Evolutionary conservation across 257 asterid species (phyloP).

Genomic region (Lithospermum erythrorhizon): DNA sequence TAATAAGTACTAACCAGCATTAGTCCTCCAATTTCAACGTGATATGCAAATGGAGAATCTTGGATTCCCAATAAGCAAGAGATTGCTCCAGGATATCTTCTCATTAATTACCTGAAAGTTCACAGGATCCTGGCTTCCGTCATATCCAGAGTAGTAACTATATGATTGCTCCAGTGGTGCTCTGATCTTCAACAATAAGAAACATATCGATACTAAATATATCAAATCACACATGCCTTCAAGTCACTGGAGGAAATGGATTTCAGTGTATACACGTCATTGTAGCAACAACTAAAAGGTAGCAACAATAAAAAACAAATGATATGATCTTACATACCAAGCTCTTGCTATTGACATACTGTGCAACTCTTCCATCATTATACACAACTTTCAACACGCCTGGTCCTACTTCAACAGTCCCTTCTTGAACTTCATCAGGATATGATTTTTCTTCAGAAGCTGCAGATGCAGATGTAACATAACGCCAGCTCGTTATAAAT

Average conservation of each 20-base stretch:
- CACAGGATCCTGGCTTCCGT: conserved; percentile 32
- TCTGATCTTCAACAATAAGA: conserved; percentile 41
- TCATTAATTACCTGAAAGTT: conserved; percentile 56
- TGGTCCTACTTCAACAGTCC: conserved; percentile 55
- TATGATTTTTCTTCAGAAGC: conserved; percentile 22
- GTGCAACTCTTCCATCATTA: conserved; percentile 57
- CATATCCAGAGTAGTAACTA: conserved; percentile 63
- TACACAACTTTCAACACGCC: conserved; percentile 73
- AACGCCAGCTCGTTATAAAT: conserved; percentile 5
- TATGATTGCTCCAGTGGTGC: conserved; percentile 72
- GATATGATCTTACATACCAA: conserved; percentile 26
- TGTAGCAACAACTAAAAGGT: no score
- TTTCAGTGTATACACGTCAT: not conserved
- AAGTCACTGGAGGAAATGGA: not conserved
- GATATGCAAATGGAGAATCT: not conserved
- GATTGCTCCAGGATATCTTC: no score
- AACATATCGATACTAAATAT: conserved; percentile 5
- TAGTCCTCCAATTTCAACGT: not conserved
- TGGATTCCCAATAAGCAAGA: not conserved
- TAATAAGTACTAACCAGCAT: conserved; percentile 12
- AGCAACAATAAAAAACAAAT: no score
- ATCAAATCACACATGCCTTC: not conserved
- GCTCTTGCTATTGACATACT: conserved; percentile 50
- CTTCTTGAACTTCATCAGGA: conserved; percentile 32
- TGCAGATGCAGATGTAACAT: conserved; percentile 33